Base-by-base conservation (phyloP, 345 rosid genomes). In the Cardamine resedifolia region DNA sequence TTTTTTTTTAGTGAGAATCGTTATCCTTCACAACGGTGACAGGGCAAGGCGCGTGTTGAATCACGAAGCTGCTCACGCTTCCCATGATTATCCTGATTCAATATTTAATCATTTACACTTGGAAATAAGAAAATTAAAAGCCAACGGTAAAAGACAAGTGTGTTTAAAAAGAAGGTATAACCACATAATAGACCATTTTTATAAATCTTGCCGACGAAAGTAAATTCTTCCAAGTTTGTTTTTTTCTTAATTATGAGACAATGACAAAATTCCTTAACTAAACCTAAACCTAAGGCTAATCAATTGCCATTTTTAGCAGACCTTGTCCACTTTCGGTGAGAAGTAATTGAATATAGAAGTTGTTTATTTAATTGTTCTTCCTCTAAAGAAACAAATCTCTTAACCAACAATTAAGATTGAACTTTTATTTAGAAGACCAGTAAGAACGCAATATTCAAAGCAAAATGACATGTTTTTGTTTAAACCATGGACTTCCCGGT, bases 21-120 rank as follows among this genome's bases (percentile, higher is more conserved):
- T 62, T 45, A 59, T 83, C 84, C 74, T 85, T 85, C 27, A 85
- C 89, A 21, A 85, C 75, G 56, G 87, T 85, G 50, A 85, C 87
- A 11, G 89, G 89, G 80, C 89, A 85, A 52, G 81, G 45, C 34
- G 89, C 89, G 58, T 85, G 76, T 18, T 81, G 81, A 21, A 80
- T 18, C 62, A 85, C 81, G 23, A 64, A 78, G 87, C 75, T 81
- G 74, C 89, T 85, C 69, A 85, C 89, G 59, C 89, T 85, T 18
- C 89, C 98, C 80, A 91, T 64, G 55, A 94, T 56, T 4, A 94
- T 85, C 95, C 98, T 94, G 91, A 72, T 74, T 70, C 73, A 74
- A 16, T 65, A 55, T 49, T 39, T 24, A 58, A 12, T 23, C 30
- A 52, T 49, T 53, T 33, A 15, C 18, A 31, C n/a, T 52, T 41